Percentiles rank a stretch among this genome's conserved stretches.
These are phyloP conservation scores for Tardiomyces blankii DNA, from an alignment of 1,139 yeast species.

Conservation along the genomic window DNA sequence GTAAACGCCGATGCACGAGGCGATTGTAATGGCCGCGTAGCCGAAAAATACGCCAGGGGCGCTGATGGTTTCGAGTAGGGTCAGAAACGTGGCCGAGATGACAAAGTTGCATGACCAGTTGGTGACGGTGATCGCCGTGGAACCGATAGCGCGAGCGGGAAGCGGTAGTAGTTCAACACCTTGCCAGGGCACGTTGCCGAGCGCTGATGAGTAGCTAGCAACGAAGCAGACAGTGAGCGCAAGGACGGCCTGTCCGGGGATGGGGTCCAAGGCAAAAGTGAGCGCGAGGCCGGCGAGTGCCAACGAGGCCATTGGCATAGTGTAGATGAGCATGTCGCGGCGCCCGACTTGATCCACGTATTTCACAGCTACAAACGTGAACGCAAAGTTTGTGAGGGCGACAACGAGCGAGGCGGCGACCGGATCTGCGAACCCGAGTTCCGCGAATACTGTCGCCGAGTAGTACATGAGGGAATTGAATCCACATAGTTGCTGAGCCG, in stretches of 20 bases:
- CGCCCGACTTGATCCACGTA: constrained; percentile 54
- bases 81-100: constrained; percentile 31
- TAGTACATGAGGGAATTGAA: constrained; percentile 70
- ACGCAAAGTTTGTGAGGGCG: constrained; percentile 56
- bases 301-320: constrained; percentile 35
- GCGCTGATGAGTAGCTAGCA: constrained; percentile 36
- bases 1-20: constrained; percentile 33
- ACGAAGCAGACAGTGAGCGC: constrained; percentile 30
- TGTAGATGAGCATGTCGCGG: constrained; percentile 44
- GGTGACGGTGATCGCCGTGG: constrained; percentile 33
- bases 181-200: constrained; percentile 40
- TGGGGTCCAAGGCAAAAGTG: constrained; percentile 8
- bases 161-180: constrained; percentile 37
- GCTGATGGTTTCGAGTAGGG: constrained; percentile 25
- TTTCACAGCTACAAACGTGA: constrained; percentile 49
- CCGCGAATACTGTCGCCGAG: constrained; percentile 53
- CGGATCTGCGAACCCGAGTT: constrained; percentile 49
- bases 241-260: constrained; percentile 9
- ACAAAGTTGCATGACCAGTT: constrained; percentile 35
- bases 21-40: constrained; percentile 28
- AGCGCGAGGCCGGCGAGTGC: constrained; percentile 22
- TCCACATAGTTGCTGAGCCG: constrained; percentile 66
- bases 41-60: constrained; percentile 29
- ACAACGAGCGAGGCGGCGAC: constrained; percentile 53
- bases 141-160: constrained; percentile 34